Evolutionary conservation across 2,329 filamentous ascomycete species (phyloP).

Genomic region (Cladophialophora psammophila): DNA sequence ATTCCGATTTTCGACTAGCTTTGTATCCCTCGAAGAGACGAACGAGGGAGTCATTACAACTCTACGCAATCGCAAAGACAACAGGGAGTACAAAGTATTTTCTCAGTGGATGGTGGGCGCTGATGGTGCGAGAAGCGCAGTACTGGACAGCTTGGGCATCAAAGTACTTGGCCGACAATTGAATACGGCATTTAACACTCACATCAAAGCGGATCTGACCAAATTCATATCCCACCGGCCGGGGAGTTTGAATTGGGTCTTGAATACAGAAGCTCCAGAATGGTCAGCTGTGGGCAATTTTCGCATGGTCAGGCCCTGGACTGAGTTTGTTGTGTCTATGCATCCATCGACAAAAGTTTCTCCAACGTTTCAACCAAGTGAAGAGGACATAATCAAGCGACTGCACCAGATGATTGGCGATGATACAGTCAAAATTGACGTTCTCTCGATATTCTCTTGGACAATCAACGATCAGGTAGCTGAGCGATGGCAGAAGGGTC

Average conservation of each 20-base stretch:
- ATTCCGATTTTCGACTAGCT: slow-evolving; percentile 48
- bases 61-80: slow-evolving; percentile 46
- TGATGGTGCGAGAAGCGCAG: slow-evolving; percentile 59
- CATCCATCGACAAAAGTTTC: slow-evolving; percentile 50
- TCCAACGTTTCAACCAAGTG: slow-evolving; percentile 15
- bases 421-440: slow-evolving; percentile 57
- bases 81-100: slow-evolving; percentile 53
- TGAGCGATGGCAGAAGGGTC: slow-evolving; percentile 57
- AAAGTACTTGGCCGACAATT: slow-evolving; percentile 54
- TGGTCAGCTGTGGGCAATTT: slow-evolving; percentile 60
- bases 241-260: slow-evolving; percentile 67
- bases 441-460: slow-evolving; percentile 64
- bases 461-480: slow-evolving; percentile 67
- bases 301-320: slow-evolving; percentile 70
- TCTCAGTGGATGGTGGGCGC: slow-evolving; percentile 66
- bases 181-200: slow-evolving; percentile 59
- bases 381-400: slow-evolving; percentile 48
- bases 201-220: slow-evolving; percentile 59
- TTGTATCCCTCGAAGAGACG: slow-evolving; percentile 32
- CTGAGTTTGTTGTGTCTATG: slow-evolving; percentile 67
- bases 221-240: slow-evolving; percentile 57
- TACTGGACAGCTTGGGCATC: slow-evolving; percentile 56
- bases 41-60: slow-evolving; percentile 45
- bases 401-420: slow-evolving; percentile 57
- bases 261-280: slow-evolving; percentile 60